These are phyloP conservation scores for Arthrinium phaeospermum DNA, from an alignment of 2,329 filamentous ascomycete species.

Conservation along the genomic window DNA sequence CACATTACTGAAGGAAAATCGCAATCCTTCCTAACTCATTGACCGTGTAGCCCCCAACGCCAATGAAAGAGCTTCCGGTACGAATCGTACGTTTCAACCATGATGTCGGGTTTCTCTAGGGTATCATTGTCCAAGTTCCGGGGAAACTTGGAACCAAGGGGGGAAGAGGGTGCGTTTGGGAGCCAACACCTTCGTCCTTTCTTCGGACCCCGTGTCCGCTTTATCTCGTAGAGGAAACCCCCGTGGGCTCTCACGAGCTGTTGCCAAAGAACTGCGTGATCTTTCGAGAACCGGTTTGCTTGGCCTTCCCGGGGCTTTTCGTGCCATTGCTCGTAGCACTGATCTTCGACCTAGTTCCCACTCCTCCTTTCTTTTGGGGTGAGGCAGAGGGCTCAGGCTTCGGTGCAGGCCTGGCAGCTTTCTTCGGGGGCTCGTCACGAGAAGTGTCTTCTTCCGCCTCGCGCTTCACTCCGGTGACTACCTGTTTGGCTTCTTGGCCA, in stretches of 20 bases:
- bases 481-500: background rate
- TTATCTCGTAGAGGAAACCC: too few species aligned
- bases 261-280: conserved; percentile 55
- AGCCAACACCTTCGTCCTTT: background rate
- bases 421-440: conserved; percentile 19
- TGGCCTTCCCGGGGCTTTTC: conserved; percentile 41
- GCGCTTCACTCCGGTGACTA: conserved; percentile 34
- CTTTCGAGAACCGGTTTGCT: conserved; percentile 47
- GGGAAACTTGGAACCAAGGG: background rate
- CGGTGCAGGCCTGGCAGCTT: conserved; percentile 13
- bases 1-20: background rate
- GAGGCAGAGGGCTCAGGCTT: conserved; percentile 13
- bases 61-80: background rate
- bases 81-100: background rate
- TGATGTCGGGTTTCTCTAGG: background rate
- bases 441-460: conserved; percentile 31
- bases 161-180: background rate
- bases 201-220: background rate
- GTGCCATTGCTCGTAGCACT: conserved; percentile 49
- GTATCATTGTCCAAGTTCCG: background rate
- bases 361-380: conserved; percentile 28
- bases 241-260: conserved; percentile 41
- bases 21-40: background rate
- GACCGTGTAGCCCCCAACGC: background rate
- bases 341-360: conserved; percentile 36